Evolutionary conservation across 176 grass and related monocot genomes (phyloP), one percentile per base, ranked within the genome.

Genomic region (Raddia guianensis): DNA sequence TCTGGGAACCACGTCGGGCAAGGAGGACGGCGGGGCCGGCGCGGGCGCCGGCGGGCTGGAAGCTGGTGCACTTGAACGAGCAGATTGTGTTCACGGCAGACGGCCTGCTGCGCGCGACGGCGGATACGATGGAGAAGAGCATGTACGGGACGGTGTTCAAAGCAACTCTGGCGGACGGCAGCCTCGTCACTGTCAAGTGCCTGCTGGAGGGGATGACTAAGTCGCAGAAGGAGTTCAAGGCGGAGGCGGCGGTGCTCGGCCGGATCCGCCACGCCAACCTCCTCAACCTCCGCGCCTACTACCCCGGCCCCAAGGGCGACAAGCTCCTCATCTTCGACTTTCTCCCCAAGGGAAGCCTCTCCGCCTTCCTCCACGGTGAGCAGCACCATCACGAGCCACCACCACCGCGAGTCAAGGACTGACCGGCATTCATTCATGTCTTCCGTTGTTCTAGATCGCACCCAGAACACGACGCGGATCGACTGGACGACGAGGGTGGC

Each of bases 141-240:
- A 90, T 87, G 49, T 93, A 93, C 8, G 87, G 91, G 4, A 93
- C 91, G 0, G 91, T 88, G 67, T 93, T 90, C 82, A 90, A 85
- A 70, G 91, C 91, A 43, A 94, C 89, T 51, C 52, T 94, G 9
- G 92, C 91, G 66, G 92, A 94, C 61, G 72, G 92, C 66, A 91
- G 72, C 70, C 75, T 88, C 10, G 89, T 94, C 18, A 89, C 89
- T 8, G 91, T 94, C 15, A 94, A 94, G 77, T 49, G 92, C 0
- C 78, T 94, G 27, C 70, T 89, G 64, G 92, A 94, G 86, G 91
- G 91, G 89, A 87, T 94, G 70, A 91, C 92, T 18, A 94, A 94
- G 83, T 61, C 67, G 0, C 92, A 89, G 58, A 94, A 87, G 86
- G 92, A 94, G 15, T 94, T 94, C 40, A 89, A 94, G 54, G 59